Conservation (phyloP, 164 flowering plant genomes). For the Warburgia ugandensis region DNA sequence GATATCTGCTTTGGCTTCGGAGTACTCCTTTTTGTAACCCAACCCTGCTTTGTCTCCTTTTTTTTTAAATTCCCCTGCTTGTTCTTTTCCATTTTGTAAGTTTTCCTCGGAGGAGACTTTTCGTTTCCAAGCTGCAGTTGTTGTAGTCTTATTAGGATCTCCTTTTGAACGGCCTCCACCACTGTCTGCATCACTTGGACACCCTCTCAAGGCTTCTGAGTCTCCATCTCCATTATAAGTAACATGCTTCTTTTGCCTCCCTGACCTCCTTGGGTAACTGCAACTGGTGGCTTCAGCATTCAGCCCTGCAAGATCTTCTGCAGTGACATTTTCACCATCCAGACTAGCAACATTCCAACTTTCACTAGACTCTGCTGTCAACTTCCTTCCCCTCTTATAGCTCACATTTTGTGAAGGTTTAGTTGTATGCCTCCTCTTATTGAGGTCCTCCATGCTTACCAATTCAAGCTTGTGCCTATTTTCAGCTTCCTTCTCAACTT, state of each 20-base stretch:
- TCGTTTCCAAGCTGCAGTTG: neutral
- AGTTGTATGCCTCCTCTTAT: too few relatives aligned
- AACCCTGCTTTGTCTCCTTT: conserved; percentile 6
- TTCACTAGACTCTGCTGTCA: too few relatives aligned
- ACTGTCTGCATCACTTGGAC: conserved; percentile 13
- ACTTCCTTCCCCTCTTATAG: too few relatives aligned
- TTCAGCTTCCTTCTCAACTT: too few relatives aligned
- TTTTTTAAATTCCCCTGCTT: conserved; percentile 4
- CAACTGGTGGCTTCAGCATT: conserved; percentile 12
- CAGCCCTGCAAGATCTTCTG: conserved; percentile 10
- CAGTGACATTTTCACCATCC: too few relatives aligned
- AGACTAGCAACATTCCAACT: too few relatives aligned
- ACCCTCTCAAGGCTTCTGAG: conserved; percentile 22
- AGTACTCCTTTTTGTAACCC: conserved; percentile 3
- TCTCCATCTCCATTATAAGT: conserved; percentile 36
- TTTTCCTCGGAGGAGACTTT: conserved; percentile 12
- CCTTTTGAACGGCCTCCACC: conserved; percentile 8
- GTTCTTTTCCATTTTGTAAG: conserved; percentile 11
- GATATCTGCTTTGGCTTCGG: conserved; percentile 3
- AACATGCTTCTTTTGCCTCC: conserved; percentile 33
- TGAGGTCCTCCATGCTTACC: too few relatives aligned
- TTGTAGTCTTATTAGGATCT: neutral
- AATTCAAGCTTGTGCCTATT: too few relatives aligned
- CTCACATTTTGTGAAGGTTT: too few relatives aligned
- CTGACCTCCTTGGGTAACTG: conserved; percentile 29